A percentile compares a stretch with the other conserved stretches of the same genome.
Conservation (phyloP, 306 rosid genomes). For the Nissolia schottii region DNA sequence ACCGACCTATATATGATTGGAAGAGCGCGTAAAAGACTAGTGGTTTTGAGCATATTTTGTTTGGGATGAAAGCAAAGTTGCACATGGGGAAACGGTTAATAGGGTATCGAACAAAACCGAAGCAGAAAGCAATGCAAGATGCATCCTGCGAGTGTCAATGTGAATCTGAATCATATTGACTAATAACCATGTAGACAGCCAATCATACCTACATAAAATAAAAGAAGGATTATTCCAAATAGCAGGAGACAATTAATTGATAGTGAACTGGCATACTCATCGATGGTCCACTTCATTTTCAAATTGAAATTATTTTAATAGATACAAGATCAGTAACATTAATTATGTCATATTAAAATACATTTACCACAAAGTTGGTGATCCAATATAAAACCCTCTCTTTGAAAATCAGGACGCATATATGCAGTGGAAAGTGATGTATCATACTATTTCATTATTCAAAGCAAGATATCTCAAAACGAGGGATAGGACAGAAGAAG, state of each 20-base stretch:
- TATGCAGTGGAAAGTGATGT: conserved; percentile 43
- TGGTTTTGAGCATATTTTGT: not conserved
- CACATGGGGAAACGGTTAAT: conserved; percentile 35
- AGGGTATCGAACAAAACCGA: conserved; percentile 15
- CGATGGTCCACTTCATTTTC: conserved; percentile 27
- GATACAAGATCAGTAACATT: no score
- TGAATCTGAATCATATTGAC: not conserved
- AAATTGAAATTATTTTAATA: no score
- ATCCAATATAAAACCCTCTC: no score
- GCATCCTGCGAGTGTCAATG: not conserved
- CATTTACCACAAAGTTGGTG: no score
- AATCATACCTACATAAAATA: not conserved
- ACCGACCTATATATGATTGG: not conserved
- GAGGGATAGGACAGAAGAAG: not conserved
- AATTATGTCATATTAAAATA: no score
- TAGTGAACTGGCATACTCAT: not conserved
- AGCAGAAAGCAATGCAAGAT: not conserved
- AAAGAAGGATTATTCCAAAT: conserved; percentile 10
- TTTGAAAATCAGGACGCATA: no score
- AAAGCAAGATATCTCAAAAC: conserved; percentile 19
- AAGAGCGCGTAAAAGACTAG: not conserved
- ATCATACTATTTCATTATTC: conserved; percentile 12
- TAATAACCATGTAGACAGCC: not conserved
- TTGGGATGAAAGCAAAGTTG: conserved; percentile 30
- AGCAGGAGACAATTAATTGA: conserved; percentile 5